phyloP scores from a whole-genome alignment of 805 yeast genomes.

The Millerozyma miso region DNA sequence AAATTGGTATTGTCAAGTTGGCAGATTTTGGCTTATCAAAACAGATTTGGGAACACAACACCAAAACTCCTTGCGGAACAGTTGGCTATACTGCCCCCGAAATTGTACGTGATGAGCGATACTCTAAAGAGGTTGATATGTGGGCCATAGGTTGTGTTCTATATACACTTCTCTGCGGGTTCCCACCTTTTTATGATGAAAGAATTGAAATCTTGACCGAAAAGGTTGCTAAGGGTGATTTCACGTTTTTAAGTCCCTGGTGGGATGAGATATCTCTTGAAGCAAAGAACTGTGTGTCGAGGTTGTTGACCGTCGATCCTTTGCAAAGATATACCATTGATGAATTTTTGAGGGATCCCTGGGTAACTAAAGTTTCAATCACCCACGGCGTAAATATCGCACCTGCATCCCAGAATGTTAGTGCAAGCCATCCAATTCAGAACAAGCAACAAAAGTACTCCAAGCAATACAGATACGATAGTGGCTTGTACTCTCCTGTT shows the following conservation, averaged over 20 bases:
- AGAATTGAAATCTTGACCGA: conserved; percentile 68
- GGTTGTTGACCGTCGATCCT: conserved; percentile 69
- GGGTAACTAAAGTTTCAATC: conserved; percentile 41
- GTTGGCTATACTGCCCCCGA: conserved; percentile 99
- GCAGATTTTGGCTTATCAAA: conserved; percentile 97
- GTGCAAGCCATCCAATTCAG: conserved; percentile 22
- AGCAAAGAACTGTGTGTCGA: conserved; percentile 68
- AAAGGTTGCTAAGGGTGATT: conserved; percentile 77
- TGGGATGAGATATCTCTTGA: conserved; percentile 76
- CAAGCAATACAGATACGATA: conserved; percentile 20
- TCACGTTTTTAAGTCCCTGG: conserved; percentile 76
- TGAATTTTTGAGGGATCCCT: conserved; percentile 70
- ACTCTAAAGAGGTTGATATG: conserved; percentile 94
- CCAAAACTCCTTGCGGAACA: conserved; percentile 98
- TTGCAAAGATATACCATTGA: conserved; percentile 63
- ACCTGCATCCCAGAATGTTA: conserved; percentile 5
- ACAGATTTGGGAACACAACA: conserved; percentile 79
- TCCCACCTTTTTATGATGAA: conserved; percentile 95
- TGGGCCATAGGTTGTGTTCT: conserved; percentile 98
- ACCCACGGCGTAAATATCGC: conserved; percentile 3
- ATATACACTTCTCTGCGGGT: conserved; percentile 91
- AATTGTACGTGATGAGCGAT: conserved; percentile 88
- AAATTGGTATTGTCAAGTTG: conserved; percentile 81
- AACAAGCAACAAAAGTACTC: conserved; percentile 19
- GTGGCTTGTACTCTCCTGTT: conserved; percentile 49